phyloP scores from a whole-genome alignment of 306 rosid genomes.

The Trifolium fragiferum region DNA sequence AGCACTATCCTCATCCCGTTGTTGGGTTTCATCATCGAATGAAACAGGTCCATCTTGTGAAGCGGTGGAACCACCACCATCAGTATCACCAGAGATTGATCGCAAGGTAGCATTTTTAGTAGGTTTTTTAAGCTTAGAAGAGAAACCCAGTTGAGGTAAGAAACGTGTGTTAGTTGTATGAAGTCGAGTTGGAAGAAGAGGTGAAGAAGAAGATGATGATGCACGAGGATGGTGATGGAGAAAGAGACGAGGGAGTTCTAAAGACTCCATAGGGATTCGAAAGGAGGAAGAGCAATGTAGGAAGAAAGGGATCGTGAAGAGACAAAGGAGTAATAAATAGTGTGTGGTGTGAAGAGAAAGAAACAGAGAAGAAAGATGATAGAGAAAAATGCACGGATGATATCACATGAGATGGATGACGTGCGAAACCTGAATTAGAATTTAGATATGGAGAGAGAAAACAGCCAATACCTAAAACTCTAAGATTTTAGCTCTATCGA shows the following conservation, averaged over 20 bases:
- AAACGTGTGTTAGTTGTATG: background rate
- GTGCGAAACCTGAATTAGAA: background rate
- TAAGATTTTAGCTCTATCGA: background rate
- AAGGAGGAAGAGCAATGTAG: conserved; percentile 5
- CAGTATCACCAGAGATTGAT: conserved; percentile 36
- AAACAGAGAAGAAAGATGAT: background rate
- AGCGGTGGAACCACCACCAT: conserved; percentile 3
- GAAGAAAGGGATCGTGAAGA: conserved; percentile 53
- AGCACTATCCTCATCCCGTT: conserved; percentile 34
- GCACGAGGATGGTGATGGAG: conserved; percentile 33
- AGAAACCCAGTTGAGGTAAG: conserved; percentile 36
- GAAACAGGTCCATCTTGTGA: conserved; percentile 41
- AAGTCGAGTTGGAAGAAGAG: conserved; percentile 2
- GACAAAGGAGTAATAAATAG: background rate
- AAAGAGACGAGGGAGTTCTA: conserved; percentile 39
- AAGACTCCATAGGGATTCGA: conserved; percentile 57
- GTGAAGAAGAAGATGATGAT: conserved; percentile 1
- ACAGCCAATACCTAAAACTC: background rate
- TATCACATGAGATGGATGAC: conserved; percentile 20
- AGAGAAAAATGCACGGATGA: background rate
- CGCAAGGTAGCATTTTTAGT: conserved; percentile 40
- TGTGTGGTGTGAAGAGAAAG: conserved; percentile 20
- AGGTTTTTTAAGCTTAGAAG: conserved; percentile 31
- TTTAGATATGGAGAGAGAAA: conserved; percentile 32
- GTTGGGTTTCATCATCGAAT: conserved; percentile 32